Evolutionary conservation across 1,284 basidiomycete genomes (phyloP).

Genomic region (Trametes versicolor): DNA sequence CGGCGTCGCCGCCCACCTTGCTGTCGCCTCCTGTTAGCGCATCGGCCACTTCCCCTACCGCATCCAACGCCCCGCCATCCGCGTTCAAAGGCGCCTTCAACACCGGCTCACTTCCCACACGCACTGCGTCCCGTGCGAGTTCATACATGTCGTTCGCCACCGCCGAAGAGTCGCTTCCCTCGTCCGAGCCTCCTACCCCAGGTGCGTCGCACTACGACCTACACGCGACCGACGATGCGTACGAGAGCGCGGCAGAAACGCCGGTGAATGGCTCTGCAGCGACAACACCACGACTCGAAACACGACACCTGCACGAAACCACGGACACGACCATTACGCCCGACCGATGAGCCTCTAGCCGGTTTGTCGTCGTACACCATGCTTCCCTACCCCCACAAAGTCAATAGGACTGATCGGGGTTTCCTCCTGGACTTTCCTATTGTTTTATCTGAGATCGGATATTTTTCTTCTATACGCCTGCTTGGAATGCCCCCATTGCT

Average conservation of each 20-base stretch:
- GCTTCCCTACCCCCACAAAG: not conserved
- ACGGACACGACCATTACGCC: slow-evolving; percentile 40
- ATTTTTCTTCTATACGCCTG: not conserved
- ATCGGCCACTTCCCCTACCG: slow-evolving; percentile 13
- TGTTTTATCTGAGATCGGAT: slow-evolving; percentile 8
- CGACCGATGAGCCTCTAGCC: slow-evolving; percentile 16
- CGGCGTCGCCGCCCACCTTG: not conserved
- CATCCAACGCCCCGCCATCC: slow-evolving; percentile 37
- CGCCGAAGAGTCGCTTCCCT: slow-evolving; percentile 40
- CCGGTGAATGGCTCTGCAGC: slow-evolving; percentile 30
- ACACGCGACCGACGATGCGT: slow-evolving; percentile 19
- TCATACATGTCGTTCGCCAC: slow-evolving; percentile 45
- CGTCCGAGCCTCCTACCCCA: slow-evolving; percentile 30
- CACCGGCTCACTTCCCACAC: slow-evolving; percentile 22
- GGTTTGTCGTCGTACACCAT: not conserved
- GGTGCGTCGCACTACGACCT: slow-evolving; percentile 25
- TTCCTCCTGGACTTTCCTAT: slow-evolving; percentile 5
- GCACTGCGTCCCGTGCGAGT: slow-evolving; percentile 45
- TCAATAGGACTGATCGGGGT: slow-evolving; percentile 13
- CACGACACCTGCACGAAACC: slow-evolving; percentile 37
- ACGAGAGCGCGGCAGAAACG: slow-evolving; percentile 31
- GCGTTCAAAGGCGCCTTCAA: slow-evolving; percentile 46
- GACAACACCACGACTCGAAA: slow-evolving; percentile 33
- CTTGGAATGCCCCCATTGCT: not conserved
- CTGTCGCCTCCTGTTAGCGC: slow-evolving; percentile 10